Evolutionary conservation across 208 protist genomes (phyloP).

Genomic region (Trypanosoma caninum): DNA sequence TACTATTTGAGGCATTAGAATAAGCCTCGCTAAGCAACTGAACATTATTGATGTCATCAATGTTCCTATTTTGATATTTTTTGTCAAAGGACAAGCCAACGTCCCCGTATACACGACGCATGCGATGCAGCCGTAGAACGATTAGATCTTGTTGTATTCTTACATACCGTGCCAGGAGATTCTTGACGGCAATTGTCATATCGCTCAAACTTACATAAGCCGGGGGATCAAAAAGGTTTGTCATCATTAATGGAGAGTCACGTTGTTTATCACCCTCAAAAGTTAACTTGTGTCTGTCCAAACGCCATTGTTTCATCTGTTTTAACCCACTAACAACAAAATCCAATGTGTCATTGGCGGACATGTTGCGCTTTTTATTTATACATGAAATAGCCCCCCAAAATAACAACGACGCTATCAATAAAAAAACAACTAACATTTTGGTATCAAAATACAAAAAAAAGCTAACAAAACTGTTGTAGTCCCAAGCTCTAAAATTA

Average conservation of each 20-base stretch:
- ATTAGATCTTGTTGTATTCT: slow-evolving; percentile 42
- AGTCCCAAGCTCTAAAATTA: no score
- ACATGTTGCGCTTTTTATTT: neutral
- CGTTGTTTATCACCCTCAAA: neutral
- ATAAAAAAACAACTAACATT: no score
- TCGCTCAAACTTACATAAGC: slow-evolving; percentile 12
- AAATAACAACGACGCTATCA: no score
- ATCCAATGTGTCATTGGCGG: slow-evolving; percentile 5
- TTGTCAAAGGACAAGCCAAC: neutral
- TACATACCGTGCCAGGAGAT: slow-evolving; percentile 57
- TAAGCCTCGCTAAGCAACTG: neutral
- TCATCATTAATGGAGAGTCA: neutral
- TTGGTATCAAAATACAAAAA: no score
- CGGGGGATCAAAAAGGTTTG: neutral
- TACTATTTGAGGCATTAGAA: no score
- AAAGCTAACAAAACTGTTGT: no score
- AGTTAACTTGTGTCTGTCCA: neutral
- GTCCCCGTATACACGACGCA: slow-evolving; percentile 27
- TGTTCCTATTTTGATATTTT: neutral
- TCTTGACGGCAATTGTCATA: slow-evolving; percentile 35
- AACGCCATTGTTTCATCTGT: slow-evolving; percentile 14
- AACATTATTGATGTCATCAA: neutral
- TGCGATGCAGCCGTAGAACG: slow-evolving; percentile 39
- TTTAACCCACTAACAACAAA: slow-evolving; percentile 14
- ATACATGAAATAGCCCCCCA: no score